Evolutionary conservation across 179 eudicot species (phyloP).

Genomic region (Monotropa hypopitys): DNA sequence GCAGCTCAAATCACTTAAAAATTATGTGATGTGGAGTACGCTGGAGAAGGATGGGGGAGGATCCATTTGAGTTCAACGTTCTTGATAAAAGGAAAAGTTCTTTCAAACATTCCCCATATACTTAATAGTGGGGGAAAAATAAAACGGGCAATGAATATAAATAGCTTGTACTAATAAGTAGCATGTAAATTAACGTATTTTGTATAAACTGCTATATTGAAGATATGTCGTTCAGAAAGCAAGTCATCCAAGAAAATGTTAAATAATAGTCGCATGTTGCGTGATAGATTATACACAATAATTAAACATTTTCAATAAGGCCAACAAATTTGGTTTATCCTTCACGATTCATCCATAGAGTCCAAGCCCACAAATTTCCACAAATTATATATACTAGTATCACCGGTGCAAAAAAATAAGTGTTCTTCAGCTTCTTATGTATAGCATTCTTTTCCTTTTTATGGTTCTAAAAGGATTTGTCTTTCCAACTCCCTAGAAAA

Average conservation of each 20-base stretch:
- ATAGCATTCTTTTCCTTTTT: neutral
- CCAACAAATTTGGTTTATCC: neutral
- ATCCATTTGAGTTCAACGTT: neutral
- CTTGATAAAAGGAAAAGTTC: neutral
- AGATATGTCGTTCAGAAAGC: neutral
- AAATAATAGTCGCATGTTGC: neutral
- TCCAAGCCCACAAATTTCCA: no score
- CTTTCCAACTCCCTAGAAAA: neutral
- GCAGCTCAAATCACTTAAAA: neutral
- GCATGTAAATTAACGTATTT: neutral
- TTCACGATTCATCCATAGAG: neutral
- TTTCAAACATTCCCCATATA: neutral
- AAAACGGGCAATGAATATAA: neutral
- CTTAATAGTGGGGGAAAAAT: neutral
- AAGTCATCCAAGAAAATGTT: neutral
- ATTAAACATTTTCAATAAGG: neutral
- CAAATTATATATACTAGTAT: neutral
- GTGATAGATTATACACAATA: neutral
- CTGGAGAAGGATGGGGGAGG: neutral
- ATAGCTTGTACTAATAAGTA: no score
- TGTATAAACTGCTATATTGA: neutral
- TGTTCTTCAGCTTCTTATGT: neutral
- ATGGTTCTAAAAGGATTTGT: neutral
- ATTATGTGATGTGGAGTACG: neutral
- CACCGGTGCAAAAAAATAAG: neutral